Conservation (phyloP, 2,329 filamentous ascomycete genomes). For the Thermothelomyces thermophilus region DNA sequence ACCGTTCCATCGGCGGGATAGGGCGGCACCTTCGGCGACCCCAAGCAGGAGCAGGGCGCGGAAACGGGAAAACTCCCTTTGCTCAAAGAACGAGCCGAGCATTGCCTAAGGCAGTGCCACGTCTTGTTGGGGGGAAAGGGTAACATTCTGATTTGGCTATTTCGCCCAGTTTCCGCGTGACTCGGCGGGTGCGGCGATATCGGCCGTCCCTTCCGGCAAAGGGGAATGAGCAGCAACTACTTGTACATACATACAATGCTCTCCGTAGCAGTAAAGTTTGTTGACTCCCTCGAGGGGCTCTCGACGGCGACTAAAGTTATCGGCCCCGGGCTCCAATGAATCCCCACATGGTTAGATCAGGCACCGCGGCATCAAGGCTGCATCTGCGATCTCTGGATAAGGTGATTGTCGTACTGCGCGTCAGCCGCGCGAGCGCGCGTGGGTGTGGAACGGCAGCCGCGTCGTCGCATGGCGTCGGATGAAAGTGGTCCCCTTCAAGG, state of each 20-base stretch:
- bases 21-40: constrained; percentile 3
- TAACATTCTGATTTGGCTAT: constrained; percentile 7
- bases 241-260: too few relatives aligned
- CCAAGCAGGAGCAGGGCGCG: background rate
- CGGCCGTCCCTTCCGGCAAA: constrained; percentile 1
- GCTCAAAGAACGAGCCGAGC: constrained; percentile 1
- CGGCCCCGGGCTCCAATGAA: too few relatives aligned
- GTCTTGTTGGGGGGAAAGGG: background rate
- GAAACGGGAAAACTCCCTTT: background rate
- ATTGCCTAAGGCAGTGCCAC: constrained; percentile 2
- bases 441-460: constrained; percentile 6
- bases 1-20: constrained; percentile 11
- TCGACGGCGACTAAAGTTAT: background rate
- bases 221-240: background rate
- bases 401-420: constrained; percentile 9
- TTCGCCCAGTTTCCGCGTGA: background rate
- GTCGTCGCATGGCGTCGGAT: constrained; percentile 21
- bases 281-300: background rate
- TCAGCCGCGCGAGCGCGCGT: constrained; percentile 12
- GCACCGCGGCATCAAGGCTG: constrained; percentile 2
- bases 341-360: background rate
- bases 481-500: constrained; percentile 22
- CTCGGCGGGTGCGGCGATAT: constrained; percentile 7
- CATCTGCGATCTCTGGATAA: background rate
- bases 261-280: too few relatives aligned